Conservation (phyloP, 2,329 filamentous ascomycete genomes). For the Cadophora sp. region DNA sequence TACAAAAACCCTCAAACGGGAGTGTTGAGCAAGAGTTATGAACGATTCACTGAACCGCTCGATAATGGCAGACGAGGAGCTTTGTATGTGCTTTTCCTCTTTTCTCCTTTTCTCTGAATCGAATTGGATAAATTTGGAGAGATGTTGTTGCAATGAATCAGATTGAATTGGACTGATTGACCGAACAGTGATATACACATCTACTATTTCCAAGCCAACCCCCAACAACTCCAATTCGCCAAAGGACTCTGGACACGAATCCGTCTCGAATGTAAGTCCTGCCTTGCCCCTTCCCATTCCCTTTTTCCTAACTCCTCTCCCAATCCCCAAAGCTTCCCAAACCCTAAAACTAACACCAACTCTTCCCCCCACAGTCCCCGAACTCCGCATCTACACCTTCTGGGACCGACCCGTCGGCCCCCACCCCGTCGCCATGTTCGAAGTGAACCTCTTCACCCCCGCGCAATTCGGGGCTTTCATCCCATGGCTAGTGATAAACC, state of each 20-base stretch:
- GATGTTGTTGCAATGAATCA: not conserved
- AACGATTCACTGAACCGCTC: conserved; percentile 71
- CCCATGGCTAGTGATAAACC: conserved; percentile 81
- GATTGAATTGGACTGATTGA: not conserved
- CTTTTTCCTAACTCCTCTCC: not conserved
- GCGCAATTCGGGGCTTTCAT: conserved; percentile 90
- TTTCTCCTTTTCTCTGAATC: not conserved
- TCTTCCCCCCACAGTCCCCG: conserved; percentile 66
- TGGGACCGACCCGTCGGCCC: conserved; percentile 82
- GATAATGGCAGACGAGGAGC: conserved; percentile 70
- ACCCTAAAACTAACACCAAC: no score
- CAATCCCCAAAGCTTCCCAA: no score
- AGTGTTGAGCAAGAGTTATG: conserved; percentile 71
- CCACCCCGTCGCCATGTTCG: conserved; percentile 87
- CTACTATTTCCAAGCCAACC: conserved; percentile 75
- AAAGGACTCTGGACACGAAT: conserved; percentile 79
- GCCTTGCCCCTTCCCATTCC: not conserved
- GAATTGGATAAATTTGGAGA: no score
- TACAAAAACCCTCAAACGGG: conserved; percentile 69
- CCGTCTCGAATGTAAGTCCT: conserved; percentile 72
- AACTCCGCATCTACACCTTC: conserved; percentile 80
- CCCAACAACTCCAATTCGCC: conserved; percentile 70
- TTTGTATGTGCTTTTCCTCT: conserved; percentile 61
- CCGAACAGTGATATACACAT: conserved; percentile 75
- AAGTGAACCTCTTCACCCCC: conserved; percentile 87